Conservation (phyloP, 345 rosid genomes). For the Psidium guajava region DNA sequence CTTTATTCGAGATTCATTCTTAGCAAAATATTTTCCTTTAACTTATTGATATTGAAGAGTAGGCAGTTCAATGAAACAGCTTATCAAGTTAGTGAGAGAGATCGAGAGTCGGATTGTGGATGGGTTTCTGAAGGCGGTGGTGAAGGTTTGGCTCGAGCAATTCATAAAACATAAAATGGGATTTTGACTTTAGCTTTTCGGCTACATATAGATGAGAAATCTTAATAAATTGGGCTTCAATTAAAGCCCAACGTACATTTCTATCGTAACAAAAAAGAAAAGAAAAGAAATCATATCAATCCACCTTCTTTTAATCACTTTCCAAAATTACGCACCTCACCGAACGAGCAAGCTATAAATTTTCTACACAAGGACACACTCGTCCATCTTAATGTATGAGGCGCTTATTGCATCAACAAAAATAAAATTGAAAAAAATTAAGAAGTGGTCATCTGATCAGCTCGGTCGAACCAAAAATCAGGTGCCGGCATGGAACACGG, state of each 20-base stretch:
- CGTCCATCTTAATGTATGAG: neutral
- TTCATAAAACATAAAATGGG: accelerated
- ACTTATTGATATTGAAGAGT: neutral
- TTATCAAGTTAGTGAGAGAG: neutral
- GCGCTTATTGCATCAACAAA: neutral
- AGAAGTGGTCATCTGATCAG: neutral
- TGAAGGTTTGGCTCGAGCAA: neutral
- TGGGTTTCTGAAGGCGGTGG: neutral
- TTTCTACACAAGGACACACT: neutral
- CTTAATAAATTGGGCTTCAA: neutral
- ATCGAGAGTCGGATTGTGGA: neutral
- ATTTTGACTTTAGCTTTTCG: neutral
- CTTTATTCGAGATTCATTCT: accelerated
- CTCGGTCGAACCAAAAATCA: neutral
- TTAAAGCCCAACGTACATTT: neutral
- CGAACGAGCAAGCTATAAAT: neutral
- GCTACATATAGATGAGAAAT: neutral
- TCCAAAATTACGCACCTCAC: neutral
- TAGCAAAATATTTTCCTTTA: neutral
- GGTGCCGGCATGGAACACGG: neutral
- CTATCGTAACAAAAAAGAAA: neutral
- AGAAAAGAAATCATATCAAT: neutral
- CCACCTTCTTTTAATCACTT: neutral
- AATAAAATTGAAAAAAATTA: neutral
- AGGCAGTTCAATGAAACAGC: neutral